Conservation (phyloP, 306 rosid genomes). For the Vigna reflexopilosa region DNA sequence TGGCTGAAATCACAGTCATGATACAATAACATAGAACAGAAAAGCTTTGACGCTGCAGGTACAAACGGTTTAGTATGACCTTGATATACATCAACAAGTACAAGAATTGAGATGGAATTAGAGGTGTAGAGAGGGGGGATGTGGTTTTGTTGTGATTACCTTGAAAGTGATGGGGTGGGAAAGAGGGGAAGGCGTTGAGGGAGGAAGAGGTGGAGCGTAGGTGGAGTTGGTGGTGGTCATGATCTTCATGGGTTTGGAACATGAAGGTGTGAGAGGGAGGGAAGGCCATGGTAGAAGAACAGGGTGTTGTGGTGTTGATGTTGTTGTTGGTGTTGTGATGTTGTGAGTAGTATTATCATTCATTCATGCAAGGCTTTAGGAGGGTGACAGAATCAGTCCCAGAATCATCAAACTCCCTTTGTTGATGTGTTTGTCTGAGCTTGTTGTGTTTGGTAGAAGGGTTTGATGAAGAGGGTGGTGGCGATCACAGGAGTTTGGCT, state of each 20-base stretch:
- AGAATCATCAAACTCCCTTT: not conserved
- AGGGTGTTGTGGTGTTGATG: not conserved
- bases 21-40: not conserved
- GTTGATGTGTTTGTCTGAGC: not conserved
- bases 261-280: constrained; percentile 81
- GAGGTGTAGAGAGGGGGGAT: not conserved
- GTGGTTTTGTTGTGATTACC: constrained; percentile 43
- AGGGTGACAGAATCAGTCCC: not conserved
- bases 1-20: not conserved
- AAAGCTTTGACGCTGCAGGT: not conserved
- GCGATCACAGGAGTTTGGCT: constrained; percentile 64
- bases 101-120: not conserved
- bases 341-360: constrained; percentile 28
- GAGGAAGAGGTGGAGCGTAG: constrained; percentile 50
- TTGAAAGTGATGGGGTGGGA: constrained; percentile 71
- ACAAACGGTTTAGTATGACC: not conserved
- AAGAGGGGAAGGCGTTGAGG: constrained; percentile 54
- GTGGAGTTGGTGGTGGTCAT: constrained; percentile 44
- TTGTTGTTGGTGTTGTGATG: not conserved
- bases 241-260: constrained; percentile 74
- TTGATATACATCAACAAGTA: not conserved
- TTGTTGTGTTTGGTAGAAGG: not conserved
- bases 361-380: constrained; percentile 52
- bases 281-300: constrained; percentile 58
- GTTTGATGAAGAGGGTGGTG: constrained; percentile 1